Base-by-base conservation (phyloP, 1,139 yeast species). In the Nakaseomyces uthaithaninus region DNA sequence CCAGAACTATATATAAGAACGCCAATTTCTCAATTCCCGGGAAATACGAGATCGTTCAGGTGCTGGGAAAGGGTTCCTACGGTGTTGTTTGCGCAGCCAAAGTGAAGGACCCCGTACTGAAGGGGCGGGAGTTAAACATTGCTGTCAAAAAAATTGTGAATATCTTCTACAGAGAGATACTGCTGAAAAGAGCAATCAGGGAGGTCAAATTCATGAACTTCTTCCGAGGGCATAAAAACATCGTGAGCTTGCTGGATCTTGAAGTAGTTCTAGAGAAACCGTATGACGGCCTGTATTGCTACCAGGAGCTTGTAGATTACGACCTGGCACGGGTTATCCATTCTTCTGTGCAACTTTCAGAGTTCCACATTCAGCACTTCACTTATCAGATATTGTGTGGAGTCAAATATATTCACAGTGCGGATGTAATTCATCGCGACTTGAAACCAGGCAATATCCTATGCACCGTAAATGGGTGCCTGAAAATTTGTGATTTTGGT, bases 401-500 rank as follows among this genome's bases (percentile, higher is more conserved):
- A 0, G 60, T 85, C 37, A 80, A 81, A 56, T 85, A 83, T 55
- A 80, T 85, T 42, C 95, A 85, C 58, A 76, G 91, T 9, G 94
- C 93, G 2, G 81, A 77, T 48, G 91, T 85, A 3, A 78, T 85
- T 37, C 95, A 85, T 58, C 68, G 95, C 39, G 95, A 85, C 57
- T 68, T 85, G 48, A 85, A 85, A 57, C 95, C 95, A 0, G 89
- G 93, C 0, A 85, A 85, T 56, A 76, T 85, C 14, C 66, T 85
- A 40, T 83, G 85, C n/a, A 76, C 84, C 5, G 59, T 74, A 2
- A 75, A 75, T 41, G 95, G 95, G 0, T 67, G 64, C 10, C 60
- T 85, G 36, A 85, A 85, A 57, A 82, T 85, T 11, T 83, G 95
- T 57, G 95, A 85, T 60, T 85, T 85, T 66, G 95, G 95, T 0